Evolutionary conservation across 352 stramenopile genomes (phyloP).

Genomic region (Globisporangium cederbergense): DNA sequence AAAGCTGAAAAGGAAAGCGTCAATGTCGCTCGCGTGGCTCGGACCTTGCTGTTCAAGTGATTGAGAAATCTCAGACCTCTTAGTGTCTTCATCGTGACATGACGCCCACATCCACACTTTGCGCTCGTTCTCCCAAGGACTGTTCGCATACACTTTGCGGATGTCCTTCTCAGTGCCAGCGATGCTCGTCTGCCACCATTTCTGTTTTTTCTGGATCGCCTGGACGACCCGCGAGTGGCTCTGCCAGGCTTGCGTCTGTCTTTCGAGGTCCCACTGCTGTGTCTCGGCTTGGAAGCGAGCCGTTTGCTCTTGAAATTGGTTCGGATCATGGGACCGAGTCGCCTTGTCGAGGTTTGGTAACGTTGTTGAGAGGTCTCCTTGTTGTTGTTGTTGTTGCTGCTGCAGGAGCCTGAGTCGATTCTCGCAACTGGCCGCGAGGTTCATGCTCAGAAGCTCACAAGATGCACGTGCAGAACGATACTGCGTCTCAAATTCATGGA

Average conservation of each 20-base stretch:
- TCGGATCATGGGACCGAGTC: background rate
- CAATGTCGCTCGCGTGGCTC: conserved; percentile 16
- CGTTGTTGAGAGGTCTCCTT: conserved; percentile 12
- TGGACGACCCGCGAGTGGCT: conserved; percentile 32
- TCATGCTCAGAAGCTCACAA: conserved; percentile 20
- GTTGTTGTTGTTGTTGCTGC: background rate
- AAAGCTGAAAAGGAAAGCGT: conserved; percentile 40
- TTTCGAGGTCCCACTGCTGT: conserved; percentile 11
- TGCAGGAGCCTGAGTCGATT: conserved; percentile 38
- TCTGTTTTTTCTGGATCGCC: conserved; percentile 27
- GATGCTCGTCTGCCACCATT: conserved; percentile 55
- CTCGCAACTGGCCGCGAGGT: conserved; percentile 34
- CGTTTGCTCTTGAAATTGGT: background rate
- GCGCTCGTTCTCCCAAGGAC: conserved; percentile 44
- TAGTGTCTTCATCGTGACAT: background rate
- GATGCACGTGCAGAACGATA: conserved; percentile 14
- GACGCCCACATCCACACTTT: conserved; percentile 49
- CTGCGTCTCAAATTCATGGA: conserved; percentile 19
- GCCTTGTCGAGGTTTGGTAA: background rate
- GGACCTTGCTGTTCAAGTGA: background rate
- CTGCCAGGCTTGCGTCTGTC: conserved; percentile 35
- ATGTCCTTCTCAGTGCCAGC: conserved; percentile 48
- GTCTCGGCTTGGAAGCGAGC: conserved; percentile 14
- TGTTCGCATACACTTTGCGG: conserved; percentile 29
- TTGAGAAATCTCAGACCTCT: background rate